Evolutionary conservation across 1,139 yeast genomes (phyloP), one percentile per base, ranked within the genome.

Genomic region (Yamadazyma diddensiae): DNA sequence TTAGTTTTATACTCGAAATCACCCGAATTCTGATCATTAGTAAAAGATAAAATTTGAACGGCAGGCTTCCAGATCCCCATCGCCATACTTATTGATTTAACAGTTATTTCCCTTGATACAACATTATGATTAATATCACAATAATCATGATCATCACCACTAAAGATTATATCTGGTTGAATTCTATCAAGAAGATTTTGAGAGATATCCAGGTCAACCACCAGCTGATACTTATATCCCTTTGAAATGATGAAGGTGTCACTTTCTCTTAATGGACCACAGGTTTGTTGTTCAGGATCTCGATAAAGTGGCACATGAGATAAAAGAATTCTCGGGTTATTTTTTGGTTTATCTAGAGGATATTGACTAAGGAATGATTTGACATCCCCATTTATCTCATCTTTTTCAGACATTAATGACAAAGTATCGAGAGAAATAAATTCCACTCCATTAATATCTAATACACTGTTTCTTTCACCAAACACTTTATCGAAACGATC

Each of bases 71-170:
- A 49, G 21, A 73, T 71, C 1, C 81, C 80, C 80, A 74, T 75
- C 16, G 81, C 80, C 78, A 76, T 71, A 28, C 77, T 70, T 7
- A 75, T 67, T 15, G 79, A 71, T 45, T 75, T 75, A 21, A 75
- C 77, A 18, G 78, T 73, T 36, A 74, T 57, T 44, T 73, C 79
- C 20, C 70, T 49, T 2, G 49, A 31, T 4, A 40, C 35, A 8
- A 45, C 52, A 10, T 50, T 46, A 45, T 73, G 79, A 3, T 39
- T 35, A 4, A 71, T 52, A 40, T 72, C 78, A 47, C 82, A 76
- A 47, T 70, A 73, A 46, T 76, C 79, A 45, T 73, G 79, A 48
- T 73, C 79, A 45, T 73, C 79, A 5, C 78, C 79, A 15, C 70
- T 55, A 42, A 69, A 68, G 10, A 72, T 49, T 29, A 70, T 34